phyloP scores from a whole-genome alignment of 495 filamentous ascomycete genomes.

The Neurospora cerealis region DNA sequence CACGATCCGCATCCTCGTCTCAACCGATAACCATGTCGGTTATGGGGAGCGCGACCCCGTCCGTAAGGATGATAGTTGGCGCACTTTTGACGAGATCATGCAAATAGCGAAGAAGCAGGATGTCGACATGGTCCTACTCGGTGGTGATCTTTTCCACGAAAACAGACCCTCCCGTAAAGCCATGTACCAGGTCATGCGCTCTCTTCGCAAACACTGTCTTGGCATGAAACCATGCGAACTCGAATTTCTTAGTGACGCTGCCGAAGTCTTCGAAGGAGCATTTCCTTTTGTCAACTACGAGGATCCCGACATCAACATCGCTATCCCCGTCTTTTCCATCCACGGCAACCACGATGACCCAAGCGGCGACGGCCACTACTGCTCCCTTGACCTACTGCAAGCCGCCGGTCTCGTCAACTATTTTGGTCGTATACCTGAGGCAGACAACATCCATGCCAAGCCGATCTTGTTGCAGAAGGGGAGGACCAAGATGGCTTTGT shows the following conservation, averaged over 20 bases:
- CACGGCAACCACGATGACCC: conserved; percentile 99
- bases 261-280: conserved; percentile 72
- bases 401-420: conserved; percentile 90
- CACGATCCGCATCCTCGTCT: conserved; percentile 88
- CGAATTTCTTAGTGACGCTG: conserved; percentile 87
- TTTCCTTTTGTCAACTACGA: conserved; percentile 96
- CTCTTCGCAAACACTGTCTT: conserved; percentile 82
- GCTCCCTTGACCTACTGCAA: conserved; percentile 84
- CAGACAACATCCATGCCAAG: conserved; percentile 84
- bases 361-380: conserved; percentile 81
- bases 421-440: conserved; percentile 83
- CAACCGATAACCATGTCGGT: conserved; percentile 96
- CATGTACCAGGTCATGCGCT: conserved; percentile 96
- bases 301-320: conserved; percentile 94
- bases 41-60: conserved; percentile 89
- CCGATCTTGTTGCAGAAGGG: conserved; percentile 92
- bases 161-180: conserved; percentile 95
- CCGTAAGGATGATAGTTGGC: conserved; percentile 94
- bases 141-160: conserved; percentile 94
- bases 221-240: conserved; percentile 93
- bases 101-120: conserved; percentile 75
- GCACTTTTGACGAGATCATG: conserved; percentile 93
- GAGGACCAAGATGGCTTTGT: conserved; percentile 84
- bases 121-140: conserved; percentile 93
- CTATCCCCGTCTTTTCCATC: conserved; percentile 95